Evolutionary conservation across 2,329 filamentous ascomycete genomes (phyloP).

Genomic region (Apiospora sp.): DNA sequence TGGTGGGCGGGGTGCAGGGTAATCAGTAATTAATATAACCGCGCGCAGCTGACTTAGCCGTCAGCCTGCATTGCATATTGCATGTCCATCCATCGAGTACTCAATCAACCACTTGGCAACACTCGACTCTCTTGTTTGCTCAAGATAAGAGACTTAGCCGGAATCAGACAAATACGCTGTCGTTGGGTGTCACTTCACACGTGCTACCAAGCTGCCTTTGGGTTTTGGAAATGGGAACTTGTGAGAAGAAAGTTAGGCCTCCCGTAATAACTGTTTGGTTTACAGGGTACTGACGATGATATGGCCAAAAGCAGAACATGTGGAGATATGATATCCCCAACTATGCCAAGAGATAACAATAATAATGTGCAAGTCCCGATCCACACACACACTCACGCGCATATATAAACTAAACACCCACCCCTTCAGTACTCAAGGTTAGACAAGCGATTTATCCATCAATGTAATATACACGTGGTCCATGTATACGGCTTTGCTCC

Average conservation of each 20-base stretch:
- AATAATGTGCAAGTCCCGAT: too few species aligned
- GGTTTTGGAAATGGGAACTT: neutral
- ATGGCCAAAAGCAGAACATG: too few species aligned
- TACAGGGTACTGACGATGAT: too few species aligned
- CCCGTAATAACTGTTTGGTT: too few species aligned
- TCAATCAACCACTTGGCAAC: neutral
- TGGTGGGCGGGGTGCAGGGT: neutral
- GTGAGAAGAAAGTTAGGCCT: too few species aligned
- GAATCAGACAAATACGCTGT: neutral
- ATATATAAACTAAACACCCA: neutral
- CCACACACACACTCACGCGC: too few species aligned
- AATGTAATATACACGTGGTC: neutral
- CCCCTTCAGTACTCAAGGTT: neutral
- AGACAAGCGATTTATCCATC: neutral
- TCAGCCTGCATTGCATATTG: neutral
- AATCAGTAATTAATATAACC: neutral
- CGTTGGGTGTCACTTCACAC: neutral
- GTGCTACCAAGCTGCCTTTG: neutral
- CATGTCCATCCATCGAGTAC: neutral
- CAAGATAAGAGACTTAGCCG: neutral
- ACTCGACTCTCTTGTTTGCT: neutral
- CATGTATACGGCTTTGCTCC: neutral
- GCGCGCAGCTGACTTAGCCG: slow-evolving; percentile 11
- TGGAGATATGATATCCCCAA: neutral
- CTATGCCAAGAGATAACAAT: too few species aligned